Conservation (phyloP, 495 filamentous ascomycete genomes). For the Sporormia fimetaria region DNA sequence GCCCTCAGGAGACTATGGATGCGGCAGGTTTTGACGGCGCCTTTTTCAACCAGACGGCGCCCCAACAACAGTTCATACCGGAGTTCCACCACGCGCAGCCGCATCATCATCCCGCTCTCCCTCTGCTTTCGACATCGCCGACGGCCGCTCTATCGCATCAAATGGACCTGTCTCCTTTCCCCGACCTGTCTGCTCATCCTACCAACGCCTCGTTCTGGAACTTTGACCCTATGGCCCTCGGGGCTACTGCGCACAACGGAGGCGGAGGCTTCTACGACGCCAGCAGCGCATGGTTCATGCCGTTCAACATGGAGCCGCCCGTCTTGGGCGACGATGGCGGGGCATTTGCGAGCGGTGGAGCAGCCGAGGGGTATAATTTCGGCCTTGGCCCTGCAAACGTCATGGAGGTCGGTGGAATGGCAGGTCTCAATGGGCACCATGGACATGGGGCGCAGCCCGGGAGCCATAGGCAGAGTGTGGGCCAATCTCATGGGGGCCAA, state of each 20-base stretch:
- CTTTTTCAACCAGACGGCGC: constrained; percentile 15
- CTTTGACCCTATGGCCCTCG: constrained; percentile 14
- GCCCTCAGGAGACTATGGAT: constrained; percentile 15
- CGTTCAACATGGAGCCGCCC: constrained; percentile 80
- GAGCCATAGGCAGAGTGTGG: constrained; percentile 3
- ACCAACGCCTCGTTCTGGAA: constrained; percentile 18
- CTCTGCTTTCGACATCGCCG: constrained; percentile 19
- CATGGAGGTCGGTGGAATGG: constrained; percentile 2
- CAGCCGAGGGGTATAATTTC: constrained; percentile 3
- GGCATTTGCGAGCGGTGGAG: constrained; percentile 28
- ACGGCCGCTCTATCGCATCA: constrained; percentile 24
- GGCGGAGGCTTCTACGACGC: constrained; percentile 28
- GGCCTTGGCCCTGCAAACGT: not conserved
- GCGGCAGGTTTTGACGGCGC: constrained; percentile 16
- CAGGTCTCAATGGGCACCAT: too few relatives aligned
- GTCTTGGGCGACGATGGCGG: constrained; percentile 44
- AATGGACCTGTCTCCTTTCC: constrained; percentile 23
- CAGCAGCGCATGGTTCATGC: constrained; percentile 83
- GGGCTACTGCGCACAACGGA: constrained; percentile 8
- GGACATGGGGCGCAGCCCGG: not conserved
- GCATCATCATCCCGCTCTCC: constrained; percentile 9
- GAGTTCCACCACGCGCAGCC: constrained; percentile 15
- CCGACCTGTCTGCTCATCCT: constrained; percentile 9
- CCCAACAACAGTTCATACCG: constrained; percentile 8
- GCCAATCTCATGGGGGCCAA: not conserved